These are phyloP conservation scores for Phaeosphaeriaceae sp. DNA, from an alignment of 2,329 filamentous ascomycete genomes.

Conservation along the genomic window DNA sequence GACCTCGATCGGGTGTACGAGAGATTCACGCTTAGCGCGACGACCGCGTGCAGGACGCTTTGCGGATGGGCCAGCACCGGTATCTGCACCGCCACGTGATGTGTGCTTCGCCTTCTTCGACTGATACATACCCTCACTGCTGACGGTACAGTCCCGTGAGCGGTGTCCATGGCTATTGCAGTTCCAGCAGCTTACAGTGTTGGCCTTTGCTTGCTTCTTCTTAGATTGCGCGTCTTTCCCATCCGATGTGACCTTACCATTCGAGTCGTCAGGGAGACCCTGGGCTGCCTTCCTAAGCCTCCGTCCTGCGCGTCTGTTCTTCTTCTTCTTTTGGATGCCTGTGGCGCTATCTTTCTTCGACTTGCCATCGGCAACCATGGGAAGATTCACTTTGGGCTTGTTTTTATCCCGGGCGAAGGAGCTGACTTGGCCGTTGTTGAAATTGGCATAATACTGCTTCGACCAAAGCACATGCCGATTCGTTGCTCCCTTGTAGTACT, in stretches of 20 bases:
- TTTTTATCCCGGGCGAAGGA: neutral
- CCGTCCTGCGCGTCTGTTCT: too few relatives aligned
- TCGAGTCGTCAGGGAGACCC: too few relatives aligned
- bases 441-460: constrained; percentile 2
- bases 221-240: neutral
- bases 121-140: too few relatives aligned
- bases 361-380: neutral
- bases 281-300: too few relatives aligned
- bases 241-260: too few relatives aligned
- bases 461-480: constrained; percentile 8
- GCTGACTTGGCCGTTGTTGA: neutral
- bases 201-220: neutral
- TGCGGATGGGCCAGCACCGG: neutral
- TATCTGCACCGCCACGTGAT: neutral
- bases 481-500: constrained; percentile 9
- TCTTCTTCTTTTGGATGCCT: too few relatives aligned
- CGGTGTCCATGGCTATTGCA: constrained; percentile 16
- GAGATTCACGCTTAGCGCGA: constrained; percentile 5
- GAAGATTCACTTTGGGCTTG: neutral
- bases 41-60: neutral
- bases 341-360: neutral
- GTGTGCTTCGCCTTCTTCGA: neutral
- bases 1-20: constrained; percentile 8
- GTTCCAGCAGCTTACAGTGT: constrained; percentile 12
- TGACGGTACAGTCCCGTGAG: constrained; percentile 11